These are phyloP conservation scores for Trametes cubensis DNA, from an alignment of 768 basidiomycete species.

Conservation along the genomic window DNA sequence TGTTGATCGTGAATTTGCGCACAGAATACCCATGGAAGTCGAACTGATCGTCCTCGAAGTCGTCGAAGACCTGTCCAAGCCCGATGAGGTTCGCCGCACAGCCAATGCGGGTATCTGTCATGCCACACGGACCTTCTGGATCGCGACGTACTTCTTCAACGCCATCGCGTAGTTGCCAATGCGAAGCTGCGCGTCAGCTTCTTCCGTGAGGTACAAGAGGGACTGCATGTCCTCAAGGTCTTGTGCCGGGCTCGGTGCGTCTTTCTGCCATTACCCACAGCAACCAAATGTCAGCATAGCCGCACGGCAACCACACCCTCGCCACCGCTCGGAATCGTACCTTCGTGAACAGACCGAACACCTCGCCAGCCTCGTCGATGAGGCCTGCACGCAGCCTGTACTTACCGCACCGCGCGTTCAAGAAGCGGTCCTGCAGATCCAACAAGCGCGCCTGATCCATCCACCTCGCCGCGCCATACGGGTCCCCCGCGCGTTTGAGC, in stretches of 20 bases:
- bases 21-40: slow-evolving; percentile 97
- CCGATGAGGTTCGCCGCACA: neutral
- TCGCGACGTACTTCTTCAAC: slow-evolving; percentile 79
- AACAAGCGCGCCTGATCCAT: slow-evolving; percentile 82
- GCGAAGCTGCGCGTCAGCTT: slow-evolving; percentile 70
- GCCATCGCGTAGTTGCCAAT: slow-evolving; percentile 73
- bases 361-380: slow-evolving; percentile 69
- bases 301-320: no score
- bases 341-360: slow-evolving; percentile 91
- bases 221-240: slow-evolving; percentile 98
- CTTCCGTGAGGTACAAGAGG: slow-evolving; percentile 80
- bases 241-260: slow-evolving; percentile 65
- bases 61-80: slow-evolving; percentile 68
- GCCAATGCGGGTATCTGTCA: neutral
- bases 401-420: slow-evolving; percentile 94
- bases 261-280: slow-evolving; percentile 64
- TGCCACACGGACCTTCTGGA: slow-evolving; percentile 61
- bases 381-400: slow-evolving; percentile 85
- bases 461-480: slow-evolving; percentile 67
- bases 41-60: slow-evolving; percentile 93
- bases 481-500: slow-evolving; percentile 85
- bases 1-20: slow-evolving; percentile 83
- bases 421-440: slow-evolving; percentile 92
- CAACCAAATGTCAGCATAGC: neutral
- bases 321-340: slow-evolving; percentile 38